Percentiles rank a stretch among this genome's conserved stretches.
phyloP scores from a whole-genome alignment of 2,329 filamentous ascomycete species.

The Alternaria sp. region DNA sequence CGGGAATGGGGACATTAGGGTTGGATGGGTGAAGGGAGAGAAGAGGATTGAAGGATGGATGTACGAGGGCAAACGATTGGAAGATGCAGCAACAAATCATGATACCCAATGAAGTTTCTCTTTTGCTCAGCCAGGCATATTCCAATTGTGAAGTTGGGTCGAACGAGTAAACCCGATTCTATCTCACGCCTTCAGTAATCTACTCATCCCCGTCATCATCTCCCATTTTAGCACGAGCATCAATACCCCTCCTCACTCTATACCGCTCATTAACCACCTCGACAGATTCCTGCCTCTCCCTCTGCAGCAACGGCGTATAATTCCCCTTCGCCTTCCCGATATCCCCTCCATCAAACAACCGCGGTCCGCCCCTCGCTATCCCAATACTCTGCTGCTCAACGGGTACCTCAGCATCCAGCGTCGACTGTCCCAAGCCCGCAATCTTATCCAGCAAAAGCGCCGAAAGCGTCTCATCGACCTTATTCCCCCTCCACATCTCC shows the following conservation, averaged over 20 bases:
- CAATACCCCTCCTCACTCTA: conserved; percentile 57
- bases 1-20: too few species aligned
- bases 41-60: background rate
- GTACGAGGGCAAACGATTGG: background rate
- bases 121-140: background rate
- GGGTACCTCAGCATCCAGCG: conserved; percentile 23
- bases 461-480: conserved; percentile 88
- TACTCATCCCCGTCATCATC: conserved; percentile 44
- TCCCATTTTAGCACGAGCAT: conserved; percentile 19
- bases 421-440: conserved; percentile 49
- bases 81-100: background rate
- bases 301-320: conserved; percentile 64
- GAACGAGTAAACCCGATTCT: background rate
- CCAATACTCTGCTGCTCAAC: conserved; percentile 15
- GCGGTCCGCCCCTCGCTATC: conserved; percentile 50
- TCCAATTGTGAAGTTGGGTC: background rate
- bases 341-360: conserved; percentile 66
- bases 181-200: background rate
- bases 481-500: conserved; percentile 80
- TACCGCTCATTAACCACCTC: conserved; percentile 69
- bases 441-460: conserved; percentile 72
- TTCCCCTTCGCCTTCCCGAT: conserved; percentile 60
- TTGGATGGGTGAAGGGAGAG: too few species aligned
- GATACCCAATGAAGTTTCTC: conserved; percentile 1
- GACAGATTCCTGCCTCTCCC: conserved; percentile 62